Evolutionary conservation across 2,329 filamentous ascomycete species (phyloP).

Genomic region (Cercospora canescens): DNA sequence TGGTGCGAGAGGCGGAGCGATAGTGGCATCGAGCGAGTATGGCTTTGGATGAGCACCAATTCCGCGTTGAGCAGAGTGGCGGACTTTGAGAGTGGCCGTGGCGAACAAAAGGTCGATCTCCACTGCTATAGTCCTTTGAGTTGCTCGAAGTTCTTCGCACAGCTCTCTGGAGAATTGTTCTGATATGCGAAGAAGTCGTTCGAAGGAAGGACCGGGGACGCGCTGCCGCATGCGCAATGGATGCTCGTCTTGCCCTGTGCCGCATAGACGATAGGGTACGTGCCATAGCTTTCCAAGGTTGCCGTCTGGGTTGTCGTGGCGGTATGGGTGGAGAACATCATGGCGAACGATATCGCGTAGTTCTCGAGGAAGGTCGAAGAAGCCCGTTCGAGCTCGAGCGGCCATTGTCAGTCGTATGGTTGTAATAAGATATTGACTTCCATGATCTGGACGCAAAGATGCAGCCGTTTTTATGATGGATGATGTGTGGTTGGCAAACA

Average conservation of each 20-base stretch:
- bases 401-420: not conserved
- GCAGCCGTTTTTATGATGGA: not conserved
- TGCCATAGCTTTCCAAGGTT: not conserved
- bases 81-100: not conserved
- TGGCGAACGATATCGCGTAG: not conserved
- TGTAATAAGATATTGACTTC: no score
- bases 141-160: slow-evolving; percentile 1
- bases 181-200: not conserved
- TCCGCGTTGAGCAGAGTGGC: not conserved
- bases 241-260: not conserved
- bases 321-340: not conserved
- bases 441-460: no score
- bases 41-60: not conserved
- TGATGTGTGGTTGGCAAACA: not conserved
- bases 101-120: not conserved
- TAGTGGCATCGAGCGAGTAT: slow-evolving; percentile 4
- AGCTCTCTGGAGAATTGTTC: not conserved
- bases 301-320: not conserved
- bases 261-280: not conserved
- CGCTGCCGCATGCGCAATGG: slow-evolving; percentile 3
- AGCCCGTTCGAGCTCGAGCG: not conserved
- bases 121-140: not conserved
- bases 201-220: not conserved
- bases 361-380: not conserved
- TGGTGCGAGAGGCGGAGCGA: not conserved